Conservation (phyloP, 768 basidiomycete species). For the Tulasnella sp. region DNA sequence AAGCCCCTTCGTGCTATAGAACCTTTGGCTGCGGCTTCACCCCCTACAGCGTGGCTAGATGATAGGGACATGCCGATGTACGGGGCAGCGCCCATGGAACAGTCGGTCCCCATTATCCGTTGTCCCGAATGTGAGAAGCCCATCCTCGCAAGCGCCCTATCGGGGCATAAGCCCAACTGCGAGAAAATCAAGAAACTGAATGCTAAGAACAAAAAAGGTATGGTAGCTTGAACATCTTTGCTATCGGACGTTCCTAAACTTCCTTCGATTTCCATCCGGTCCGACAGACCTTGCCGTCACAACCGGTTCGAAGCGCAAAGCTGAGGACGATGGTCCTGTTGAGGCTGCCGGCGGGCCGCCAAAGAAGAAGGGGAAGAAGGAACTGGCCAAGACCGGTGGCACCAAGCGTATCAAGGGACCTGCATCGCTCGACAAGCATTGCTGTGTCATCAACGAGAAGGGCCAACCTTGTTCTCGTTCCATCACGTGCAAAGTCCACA, state of each 20-base stretch:
- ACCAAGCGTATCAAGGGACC: slow-evolving; percentile 64
- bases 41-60: slow-evolving; percentile 83
- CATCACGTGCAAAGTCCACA: slow-evolving; percentile 96
- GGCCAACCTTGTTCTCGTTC: slow-evolving; percentile 89
- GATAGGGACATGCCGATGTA: slow-evolving; percentile 88
- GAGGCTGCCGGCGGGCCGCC: slow-evolving; percentile 65
- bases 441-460: slow-evolving; percentile 98
- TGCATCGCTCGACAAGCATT: slow-evolving; percentile 88
- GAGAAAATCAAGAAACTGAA: slow-evolving; percentile 55
- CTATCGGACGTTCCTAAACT: slow-evolving; percentile 44
- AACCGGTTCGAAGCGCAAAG: slow-evolving; percentile 73
- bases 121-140: slow-evolving; percentile 86
- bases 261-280: background rate
- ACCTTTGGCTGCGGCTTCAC: slow-evolving; percentile 47
- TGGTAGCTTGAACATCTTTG: slow-evolving; percentile 41
- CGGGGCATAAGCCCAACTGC: slow-evolving; percentile 75
- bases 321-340: slow-evolving; percentile 64
- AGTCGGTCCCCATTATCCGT: slow-evolving; percentile 66
- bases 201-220: slow-evolving; percentile 54
- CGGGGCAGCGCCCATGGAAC: slow-evolving; percentile 72
- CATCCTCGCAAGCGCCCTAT: slow-evolving; percentile 70
- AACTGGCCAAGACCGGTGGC: slow-evolving; percentile 57
- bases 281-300: slow-evolving; percentile 18
- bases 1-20: background rate
- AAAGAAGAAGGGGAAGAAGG: slow-evolving; percentile 57